A percentile compares a stretch with the other conserved stretches of the same genome.
phyloP scores from a whole-genome alignment of 1,284 basidiomycete species.

The Malassezia arunalokei region DNA sequence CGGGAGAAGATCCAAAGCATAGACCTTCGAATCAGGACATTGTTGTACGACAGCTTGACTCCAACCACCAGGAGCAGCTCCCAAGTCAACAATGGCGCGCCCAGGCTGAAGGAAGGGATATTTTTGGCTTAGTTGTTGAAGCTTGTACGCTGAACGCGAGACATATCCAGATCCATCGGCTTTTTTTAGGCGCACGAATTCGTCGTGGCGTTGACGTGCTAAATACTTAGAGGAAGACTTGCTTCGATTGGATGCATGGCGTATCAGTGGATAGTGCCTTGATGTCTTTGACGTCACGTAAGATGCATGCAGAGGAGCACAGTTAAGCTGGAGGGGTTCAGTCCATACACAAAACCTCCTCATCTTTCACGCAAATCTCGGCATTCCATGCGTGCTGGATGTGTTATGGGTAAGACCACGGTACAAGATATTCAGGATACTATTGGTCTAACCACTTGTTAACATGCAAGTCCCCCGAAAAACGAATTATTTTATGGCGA shows the following conservation, averaged over 20 bases:
- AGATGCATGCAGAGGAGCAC: too few relatives aligned
- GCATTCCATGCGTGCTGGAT: too few relatives aligned
- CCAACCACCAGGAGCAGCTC: constrained; percentile 40
- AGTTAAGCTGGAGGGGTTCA: too few relatives aligned
- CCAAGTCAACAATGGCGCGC: constrained; percentile 30
- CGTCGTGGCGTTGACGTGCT: constrained; percentile 5
- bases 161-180: constrained; percentile 15
- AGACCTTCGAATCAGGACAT: constrained; percentile 10
- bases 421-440: too few relatives aligned
- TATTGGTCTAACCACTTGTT: too few relatives aligned
- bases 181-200: constrained; percentile 4
- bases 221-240: constrained; percentile 8
- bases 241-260: neutral
- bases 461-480: too few relatives aligned
- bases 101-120: constrained; percentile 24
- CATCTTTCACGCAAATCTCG: too few relatives aligned
- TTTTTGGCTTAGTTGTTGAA: constrained; percentile 27
- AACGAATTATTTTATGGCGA: too few relatives aligned
- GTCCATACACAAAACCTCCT: too few relatives aligned
- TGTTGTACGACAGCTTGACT: constrained; percentile 22
- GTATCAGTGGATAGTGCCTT: neutral
- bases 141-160: constrained; percentile 35
- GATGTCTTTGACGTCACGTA: too few relatives aligned
- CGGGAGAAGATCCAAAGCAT: constrained; percentile 28
- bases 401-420: too few relatives aligned